Percentiles rank a stretch among this genome's conserved stretches.
Evolutionary conservation across 805 yeast genomes (phyloP).

Genomic region (Candida orba): DNA sequence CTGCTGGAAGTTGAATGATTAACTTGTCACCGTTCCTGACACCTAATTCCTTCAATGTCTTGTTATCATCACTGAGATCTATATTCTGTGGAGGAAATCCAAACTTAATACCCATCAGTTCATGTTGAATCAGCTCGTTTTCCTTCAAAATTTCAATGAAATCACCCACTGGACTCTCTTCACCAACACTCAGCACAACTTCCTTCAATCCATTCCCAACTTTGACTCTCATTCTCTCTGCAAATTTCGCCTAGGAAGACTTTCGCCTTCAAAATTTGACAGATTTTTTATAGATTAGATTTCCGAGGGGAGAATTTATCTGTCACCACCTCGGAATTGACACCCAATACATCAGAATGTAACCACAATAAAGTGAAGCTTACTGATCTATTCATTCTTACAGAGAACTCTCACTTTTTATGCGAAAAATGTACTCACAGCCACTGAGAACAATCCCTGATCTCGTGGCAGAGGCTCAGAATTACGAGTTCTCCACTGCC

Average conservation of each 20-base stretch:
- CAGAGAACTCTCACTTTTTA: too few relatives aligned
- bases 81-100: constrained; percentile 60
- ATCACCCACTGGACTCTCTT: constrained; percentile 29
- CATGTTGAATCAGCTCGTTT: constrained; percentile 2
- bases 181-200: constrained; percentile 30
- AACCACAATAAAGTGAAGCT: not conserved
- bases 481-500: constrained; percentile 44
- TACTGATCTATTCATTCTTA: too few relatives aligned
- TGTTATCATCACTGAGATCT: constrained; percentile 21
- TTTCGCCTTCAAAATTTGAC: not conserved
- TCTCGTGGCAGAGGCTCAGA: constrained; percentile 40
- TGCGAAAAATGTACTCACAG: not conserved
- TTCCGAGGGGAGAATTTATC: not conserved
- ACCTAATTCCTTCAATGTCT: constrained; percentile 34
- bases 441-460: constrained; percentile 22
- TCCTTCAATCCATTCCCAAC: constrained; percentile 23
- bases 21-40: constrained; percentile 56
- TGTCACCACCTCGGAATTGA: not conserved
- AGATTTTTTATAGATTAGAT: not conserved
- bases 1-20: constrained; percentile 23
- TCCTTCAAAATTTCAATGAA: constrained; percentile 22
- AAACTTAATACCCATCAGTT: constrained; percentile 28
- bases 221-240: constrained; percentile 37
- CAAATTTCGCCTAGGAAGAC: too few relatives aligned
- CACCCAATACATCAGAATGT: too few relatives aligned